Percentiles rank a stretch among this genome's conserved stretches.
Conservation (phyloP, 805 yeast genomes). For the Yamadazyma tumulicola region DNA sequence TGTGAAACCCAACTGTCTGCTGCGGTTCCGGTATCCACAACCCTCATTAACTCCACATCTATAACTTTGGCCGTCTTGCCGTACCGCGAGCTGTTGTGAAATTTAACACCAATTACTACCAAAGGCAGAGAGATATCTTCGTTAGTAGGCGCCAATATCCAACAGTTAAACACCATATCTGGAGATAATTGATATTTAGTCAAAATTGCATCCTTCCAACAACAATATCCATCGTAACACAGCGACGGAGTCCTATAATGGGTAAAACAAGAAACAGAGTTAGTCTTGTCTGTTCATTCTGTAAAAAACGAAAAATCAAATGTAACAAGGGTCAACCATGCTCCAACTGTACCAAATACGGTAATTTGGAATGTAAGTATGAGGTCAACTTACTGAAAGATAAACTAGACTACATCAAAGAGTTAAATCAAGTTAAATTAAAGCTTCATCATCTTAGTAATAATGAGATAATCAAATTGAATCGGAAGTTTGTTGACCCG, state of each 20-base stretch:
- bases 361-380: slow-evolving; percentile 14
- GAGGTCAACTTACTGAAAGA: slow-evolving; percentile 3
- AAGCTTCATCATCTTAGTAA: not conserved
- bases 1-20: too few relatives aligned
- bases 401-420: slow-evolving; percentile 4
- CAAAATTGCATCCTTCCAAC: too few relatives aligned
- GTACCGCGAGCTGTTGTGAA: too few relatives aligned
- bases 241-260: not conserved
- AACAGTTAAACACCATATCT: too few relatives aligned
- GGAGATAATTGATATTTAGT: too few relatives aligned
- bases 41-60: too few relatives aligned
- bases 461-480: not conserved
- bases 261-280: slow-evolving; percentile 26
- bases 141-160: too few relatives aligned
- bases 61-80: too few relatives aligned
- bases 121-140: too few relatives aligned
- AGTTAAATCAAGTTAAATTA: slow-evolving; percentile 2
- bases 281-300: slow-evolving; percentile 22
- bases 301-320: slow-evolving; percentile 34
- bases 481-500: slow-evolving; percentile 1
- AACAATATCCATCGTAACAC: too few relatives aligned
- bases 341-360: slow-evolving; percentile 29
- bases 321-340: slow-evolving; percentile 38
- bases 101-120: too few relatives aligned
- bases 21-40: too few relatives aligned